Evolutionary conservation across 225 moss, liverwort and hornwort species (phyloP).

Genomic region (Climacium dendroides): DNA sequence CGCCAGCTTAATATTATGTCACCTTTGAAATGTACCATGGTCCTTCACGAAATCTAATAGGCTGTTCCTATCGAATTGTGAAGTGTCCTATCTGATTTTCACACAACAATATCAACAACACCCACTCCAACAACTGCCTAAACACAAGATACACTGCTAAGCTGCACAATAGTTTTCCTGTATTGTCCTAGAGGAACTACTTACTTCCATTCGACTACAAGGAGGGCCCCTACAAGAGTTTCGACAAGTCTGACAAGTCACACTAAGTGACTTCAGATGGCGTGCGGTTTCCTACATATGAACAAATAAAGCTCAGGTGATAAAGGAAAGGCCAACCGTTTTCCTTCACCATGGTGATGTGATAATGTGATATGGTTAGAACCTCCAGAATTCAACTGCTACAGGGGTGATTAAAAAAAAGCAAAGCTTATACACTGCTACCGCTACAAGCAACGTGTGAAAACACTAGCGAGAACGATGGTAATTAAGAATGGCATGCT

Average conservation of each 20-base stretch:
- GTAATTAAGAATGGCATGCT: neutral
- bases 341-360: neutral
- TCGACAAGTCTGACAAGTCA: neutral
- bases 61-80: no score
- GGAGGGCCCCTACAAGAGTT: neutral
- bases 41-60: neutral
- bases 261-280: neutral
- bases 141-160: neutral
- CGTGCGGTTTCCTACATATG: no score
- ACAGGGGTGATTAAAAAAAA: neutral
- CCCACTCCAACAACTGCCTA: neutral
- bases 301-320: neutral
- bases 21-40: neutral
- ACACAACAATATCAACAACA: neutral
- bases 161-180: neutral
- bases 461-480: neutral
- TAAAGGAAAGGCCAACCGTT: neutral
- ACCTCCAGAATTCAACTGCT: neutral
- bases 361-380: neutral
- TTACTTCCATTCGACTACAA: neutral
- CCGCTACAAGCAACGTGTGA: neutral
- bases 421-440: neutral
- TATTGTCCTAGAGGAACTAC: neutral
- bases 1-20: neutral
- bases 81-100: neutral